Base-by-base conservation (phyloP, 805 yeast species). In the Spathaspora passalidarum region DNA sequence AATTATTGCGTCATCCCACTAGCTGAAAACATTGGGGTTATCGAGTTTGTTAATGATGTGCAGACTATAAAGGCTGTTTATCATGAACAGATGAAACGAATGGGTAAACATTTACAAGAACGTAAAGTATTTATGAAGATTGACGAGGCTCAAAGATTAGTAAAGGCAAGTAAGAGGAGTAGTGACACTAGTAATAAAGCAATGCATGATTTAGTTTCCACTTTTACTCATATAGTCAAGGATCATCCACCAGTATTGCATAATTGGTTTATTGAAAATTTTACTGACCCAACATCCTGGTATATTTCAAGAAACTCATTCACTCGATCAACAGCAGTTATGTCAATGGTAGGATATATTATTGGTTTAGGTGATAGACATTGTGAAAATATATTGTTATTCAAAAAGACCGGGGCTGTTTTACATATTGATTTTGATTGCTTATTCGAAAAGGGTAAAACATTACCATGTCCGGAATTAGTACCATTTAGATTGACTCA, bases 391-490 rank as follows among this genome's bases (percentile, higher is more conserved):
- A 80, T 94, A 17, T 66, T 94, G 45, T 69, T 92, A 32, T 78
- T 83, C 55, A 84, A 84, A 49, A 78, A 74, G 36, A 78, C 83
- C 3, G 99, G 99, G 1, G 81, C 81, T 7, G 80, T 89, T 0
- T 66, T 94, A 50, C 99, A 94, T 62, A 97, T 94, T 45, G 99
- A 95, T 65, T 94, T 94, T 63, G 98, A 95, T 60, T 92, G 98
- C 68, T 70, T 94, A 36, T 94, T 95, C 59, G 98, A 92, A 47
- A 94, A 92, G 60, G 88, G 87, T 19, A 66, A 83, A 22, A 82
- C 84, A 2, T 61, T 80, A 17, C 79, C 80, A 0, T 84, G 86
- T 5, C 99, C 99, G 0, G 99, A 94, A 59, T 72, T 88, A 23
- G 99, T 94, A 1, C 99, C 99, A 4, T 95, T 94, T 60, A 68